These are phyloP conservation scores for Hanseniaspora guilliermondii DNA, from an alignment of 805 yeast genomes.

Conservation along the genomic window DNA sequence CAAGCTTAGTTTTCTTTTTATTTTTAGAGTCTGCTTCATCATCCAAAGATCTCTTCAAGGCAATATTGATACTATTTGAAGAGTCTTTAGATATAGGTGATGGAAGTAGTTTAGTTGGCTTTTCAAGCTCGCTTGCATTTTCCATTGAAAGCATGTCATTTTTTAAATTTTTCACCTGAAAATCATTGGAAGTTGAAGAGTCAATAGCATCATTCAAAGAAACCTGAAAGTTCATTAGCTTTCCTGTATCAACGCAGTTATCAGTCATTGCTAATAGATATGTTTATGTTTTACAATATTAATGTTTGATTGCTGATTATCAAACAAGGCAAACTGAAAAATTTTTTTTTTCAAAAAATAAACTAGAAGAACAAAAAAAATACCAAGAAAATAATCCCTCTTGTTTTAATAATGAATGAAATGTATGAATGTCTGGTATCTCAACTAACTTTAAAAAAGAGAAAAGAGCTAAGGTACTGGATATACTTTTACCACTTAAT, in stretches of 20 bases:
- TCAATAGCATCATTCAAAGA: neutral
- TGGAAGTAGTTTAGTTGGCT: neutral
- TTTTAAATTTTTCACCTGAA: neutral
- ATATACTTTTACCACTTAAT: too few relatives aligned
- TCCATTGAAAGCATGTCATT: neutral
- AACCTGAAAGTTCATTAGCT: neutral
- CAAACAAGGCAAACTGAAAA: neutral
- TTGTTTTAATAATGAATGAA: too few relatives aligned
- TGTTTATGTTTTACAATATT: neutral
- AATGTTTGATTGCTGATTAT: too few relatives aligned
- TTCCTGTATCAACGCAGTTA: neutral
- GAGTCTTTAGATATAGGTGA: neutral
- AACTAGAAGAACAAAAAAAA: too few relatives aligned
- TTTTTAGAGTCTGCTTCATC: neutral
- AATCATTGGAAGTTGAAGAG: neutral
- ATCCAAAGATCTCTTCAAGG: neutral
- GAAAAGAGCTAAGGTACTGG: too few relatives aligned
- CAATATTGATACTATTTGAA: neutral
- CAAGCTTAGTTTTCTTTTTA: conserved; percentile 15
- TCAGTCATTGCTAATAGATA: neutral
- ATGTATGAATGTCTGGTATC: too few relatives aligned
- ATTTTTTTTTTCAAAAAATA: neutral
- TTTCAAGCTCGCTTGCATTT: neutral
- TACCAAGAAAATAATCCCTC: too few relatives aligned
- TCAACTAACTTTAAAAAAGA: too few relatives aligned